A percentile compares a stretch with the other conserved stretches of the same genome.
Evolutionary conservation across 2,329 filamentous ascomycete species (phyloP).

Genomic region (Talaromyces sp.): DNA sequence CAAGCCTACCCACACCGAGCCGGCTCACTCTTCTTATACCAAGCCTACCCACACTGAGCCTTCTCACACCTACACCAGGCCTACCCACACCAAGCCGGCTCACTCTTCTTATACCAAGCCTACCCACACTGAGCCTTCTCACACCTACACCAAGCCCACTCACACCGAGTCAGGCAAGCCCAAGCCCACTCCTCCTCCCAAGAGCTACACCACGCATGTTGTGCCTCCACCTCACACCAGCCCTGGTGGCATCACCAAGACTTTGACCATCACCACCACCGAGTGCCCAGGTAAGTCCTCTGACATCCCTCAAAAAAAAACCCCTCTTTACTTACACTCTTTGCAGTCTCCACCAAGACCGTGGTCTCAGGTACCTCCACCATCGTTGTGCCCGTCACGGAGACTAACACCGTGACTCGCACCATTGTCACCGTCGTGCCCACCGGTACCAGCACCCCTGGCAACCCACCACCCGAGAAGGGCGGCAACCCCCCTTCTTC

Average conservation of each 20-base stretch:
- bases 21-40: constrained; percentile 4
- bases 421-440: constrained; percentile 22
- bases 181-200: constrained; percentile 18
- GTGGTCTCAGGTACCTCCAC: constrained; percentile 22
- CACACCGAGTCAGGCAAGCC: constrained; percentile 11
- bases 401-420: constrained; percentile 18
- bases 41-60: constrained; percentile 3
- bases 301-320: background rate
- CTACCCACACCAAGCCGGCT: background rate
- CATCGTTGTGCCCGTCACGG: constrained; percentile 20
- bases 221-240: constrained; percentile 27
- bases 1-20: constrained; percentile 9
- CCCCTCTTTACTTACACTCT: background rate
- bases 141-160: background rate
- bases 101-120: constrained; percentile 2
- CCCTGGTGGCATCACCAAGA: constrained; percentile 21
- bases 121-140: constrained; percentile 15
- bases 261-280: constrained; percentile 36
- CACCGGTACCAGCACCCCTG: constrained; percentile 5
- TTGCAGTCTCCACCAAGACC: constrained; percentile 12
- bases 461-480: background rate
- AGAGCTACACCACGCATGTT: constrained; percentile 23
- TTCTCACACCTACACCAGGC: background rate
- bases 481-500: background rate
- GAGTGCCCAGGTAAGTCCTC: constrained; percentile 33